Base-by-base conservation (phyloP, 2,329 filamentous ascomycete species). In the Hypomyces rosellus region DNA sequence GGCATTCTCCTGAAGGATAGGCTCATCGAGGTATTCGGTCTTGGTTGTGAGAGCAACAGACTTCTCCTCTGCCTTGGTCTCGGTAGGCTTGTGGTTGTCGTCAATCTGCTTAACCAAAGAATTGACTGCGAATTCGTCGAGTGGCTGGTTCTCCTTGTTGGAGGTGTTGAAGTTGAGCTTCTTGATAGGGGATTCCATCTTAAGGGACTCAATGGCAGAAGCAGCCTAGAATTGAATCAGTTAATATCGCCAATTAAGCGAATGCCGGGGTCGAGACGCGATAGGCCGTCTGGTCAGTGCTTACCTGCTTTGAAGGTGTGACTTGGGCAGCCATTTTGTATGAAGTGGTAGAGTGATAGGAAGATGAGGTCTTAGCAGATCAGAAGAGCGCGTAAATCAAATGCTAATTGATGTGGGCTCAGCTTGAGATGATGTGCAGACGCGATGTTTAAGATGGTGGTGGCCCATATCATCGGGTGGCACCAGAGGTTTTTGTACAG, bases 171-270 rank as follows among this genome's bases (percentile, higher is more conserved):
- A 89, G 75, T 87, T 78, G 59, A 93, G 81, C 80, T 95, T 95
- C 85, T 96, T 96, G 57, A 86, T 74, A 42, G 91, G 90, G 1
- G 89, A 93, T 61, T 95, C 88, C 83, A 96, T 95, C 74, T 92
- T 95, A 69, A 97, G 80, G 61, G 82, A 83, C 71, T 93, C 85
- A 65, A 97, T 86, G 63, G 84, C 89, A 64, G 88, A 85, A 63
- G 90, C 88, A 75, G 86, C 86, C 92, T 97, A 67, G 57, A 51
- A 30, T 30, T 11, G 25, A 11, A 30, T 30, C 37, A 55, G 50
- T 54, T 46, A 49, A 51, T 60, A 73, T 68, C 12, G 11, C 8
- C 4, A 9, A 38, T 38, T 38, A 38, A 18, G 39, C 15, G 15
- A 14, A 22, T n/a, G 40, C 41, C 30, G 11, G 20, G 61, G 22